phyloP scores from a whole-genome alignment of 345 rosid species.

The Gossypium anomalum region DNA sequence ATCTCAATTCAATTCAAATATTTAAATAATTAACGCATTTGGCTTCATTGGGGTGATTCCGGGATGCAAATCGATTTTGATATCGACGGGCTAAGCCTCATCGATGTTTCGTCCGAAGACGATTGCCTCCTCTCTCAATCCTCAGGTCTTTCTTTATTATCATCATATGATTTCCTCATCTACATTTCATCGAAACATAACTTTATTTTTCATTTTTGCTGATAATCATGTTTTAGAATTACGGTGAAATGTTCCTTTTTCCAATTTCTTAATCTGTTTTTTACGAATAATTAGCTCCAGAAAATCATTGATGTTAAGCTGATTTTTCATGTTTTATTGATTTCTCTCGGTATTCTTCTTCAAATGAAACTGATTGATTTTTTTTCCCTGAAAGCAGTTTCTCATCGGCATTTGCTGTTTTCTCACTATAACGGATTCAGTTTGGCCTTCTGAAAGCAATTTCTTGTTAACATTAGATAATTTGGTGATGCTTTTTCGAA shows the following conservation, averaged over 20 bases:
- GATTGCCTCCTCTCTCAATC: conserved; percentile 58
- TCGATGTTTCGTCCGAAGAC: conserved; percentile 79
- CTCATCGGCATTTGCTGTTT: neutral
- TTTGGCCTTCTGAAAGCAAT: neutral
- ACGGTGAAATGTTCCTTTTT: neutral
- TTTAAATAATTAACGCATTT: too few species aligned
- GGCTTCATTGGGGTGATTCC: conserved; percentile 34
- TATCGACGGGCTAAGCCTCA: conserved; percentile 52
- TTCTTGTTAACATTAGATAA: neutral
- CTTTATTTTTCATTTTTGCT: neutral
- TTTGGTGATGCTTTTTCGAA: neutral
- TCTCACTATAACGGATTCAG: neutral
- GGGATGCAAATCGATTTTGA: conserved; percentile 32
- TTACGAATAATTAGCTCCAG: neutral
- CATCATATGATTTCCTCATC: too few species aligned
- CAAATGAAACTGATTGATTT: too few species aligned
- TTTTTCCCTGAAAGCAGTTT: neutral
- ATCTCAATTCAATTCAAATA: conserved; percentile 19
- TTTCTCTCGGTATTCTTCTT: too few species aligned
- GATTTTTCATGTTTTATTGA: neutral
- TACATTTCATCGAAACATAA: too few species aligned
- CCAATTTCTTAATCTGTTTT: neutral
- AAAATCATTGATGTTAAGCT: neutral
- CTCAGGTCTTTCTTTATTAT: conserved; percentile 33
- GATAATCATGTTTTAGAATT: neutral